Evolutionary conservation across 306 rosid species (phyloP).

Genomic region (Rosa lucieae): DNA sequence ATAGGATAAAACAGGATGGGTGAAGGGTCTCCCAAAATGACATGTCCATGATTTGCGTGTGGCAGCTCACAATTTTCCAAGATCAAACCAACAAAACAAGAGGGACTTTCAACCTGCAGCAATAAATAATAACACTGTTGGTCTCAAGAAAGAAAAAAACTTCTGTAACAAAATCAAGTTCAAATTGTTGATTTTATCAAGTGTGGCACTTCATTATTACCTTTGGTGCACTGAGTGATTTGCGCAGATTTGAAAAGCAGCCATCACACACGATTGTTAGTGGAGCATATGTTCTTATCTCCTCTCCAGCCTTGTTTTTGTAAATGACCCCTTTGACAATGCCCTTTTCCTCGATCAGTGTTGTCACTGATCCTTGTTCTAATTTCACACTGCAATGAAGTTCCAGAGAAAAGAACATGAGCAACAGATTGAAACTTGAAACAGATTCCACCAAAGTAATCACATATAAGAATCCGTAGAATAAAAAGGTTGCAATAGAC

Average conservation of each 20-base stretch:
- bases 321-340: constrained; percentile 14
- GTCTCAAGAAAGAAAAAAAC: neutral
- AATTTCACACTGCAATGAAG: constrained; percentile 6
- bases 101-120: constrained; percentile 37
- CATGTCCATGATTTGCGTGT: constrained; percentile 56
- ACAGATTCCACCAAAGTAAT: neutral
- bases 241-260: constrained; percentile 83
- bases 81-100: constrained; percentile 62
- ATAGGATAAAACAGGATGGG: constrained; percentile 61
- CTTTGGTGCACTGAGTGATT: constrained; percentile 71
- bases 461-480: neutral
- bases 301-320: constrained; percentile 11
- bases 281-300: constrained; percentile 32
- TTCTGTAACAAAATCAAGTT: neutral
- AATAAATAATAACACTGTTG: neutral
- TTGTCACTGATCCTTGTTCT: constrained; percentile 21
- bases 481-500: neutral
- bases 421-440: neutral
- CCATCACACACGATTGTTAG: constrained; percentile 66
- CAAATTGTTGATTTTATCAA: neutral
- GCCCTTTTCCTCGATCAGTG: constrained; percentile 9
- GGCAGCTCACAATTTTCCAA: constrained; percentile 63
- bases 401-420: neutral
- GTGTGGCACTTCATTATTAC: constrained; percentile 22
- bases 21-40: constrained; percentile 62